These are phyloP conservation scores for Scleroderma bovista DNA, from an alignment of 768 basidiomycete species.

Conservation along the genomic window DNA sequence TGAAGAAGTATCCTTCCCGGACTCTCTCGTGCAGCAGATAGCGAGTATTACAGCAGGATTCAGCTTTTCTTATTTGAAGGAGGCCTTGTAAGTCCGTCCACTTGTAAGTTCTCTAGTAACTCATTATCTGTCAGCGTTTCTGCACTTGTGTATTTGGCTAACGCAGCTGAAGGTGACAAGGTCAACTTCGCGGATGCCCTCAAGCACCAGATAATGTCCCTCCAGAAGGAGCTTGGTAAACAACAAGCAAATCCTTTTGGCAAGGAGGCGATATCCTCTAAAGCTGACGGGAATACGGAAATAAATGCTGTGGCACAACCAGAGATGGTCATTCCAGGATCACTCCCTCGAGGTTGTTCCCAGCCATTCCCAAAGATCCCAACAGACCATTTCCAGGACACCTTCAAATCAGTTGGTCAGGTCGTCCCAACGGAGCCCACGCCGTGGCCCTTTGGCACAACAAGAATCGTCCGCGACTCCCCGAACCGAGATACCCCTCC, in stretches of 20 bases:
- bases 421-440: neutral
- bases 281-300: neutral
- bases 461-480: neutral
- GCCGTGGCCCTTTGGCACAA: neutral
- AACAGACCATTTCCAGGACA: neutral
- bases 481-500: neutral
- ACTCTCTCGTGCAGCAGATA: slow-evolving; percentile 53
- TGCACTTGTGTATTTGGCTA: slow-evolving; percentile 60
- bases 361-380: neutral
- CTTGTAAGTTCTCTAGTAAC: neutral
- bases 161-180: slow-evolving; percentile 42
- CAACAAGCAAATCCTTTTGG: neutral
- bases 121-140: slow-evolving; percentile 48
- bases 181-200: slow-evolving; percentile 47
- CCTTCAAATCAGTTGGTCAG: neutral
- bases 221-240: slow-evolving; percentile 64
- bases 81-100: slow-evolving; percentile 64
- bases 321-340: neutral
- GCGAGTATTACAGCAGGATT: slow-evolving; percentile 59
- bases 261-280: neutral
- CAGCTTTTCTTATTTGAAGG: slow-evolving; percentile 86
- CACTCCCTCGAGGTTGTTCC: neutral
- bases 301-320: neutral
- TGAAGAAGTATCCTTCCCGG: slow-evolving; percentile 59
- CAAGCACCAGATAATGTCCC: slow-evolving; percentile 51